These are phyloP conservation scores for Chrysoporthe cubensis DNA, from an alignment of 2,329 filamentous ascomycete species.

Conservation along the genomic window DNA sequence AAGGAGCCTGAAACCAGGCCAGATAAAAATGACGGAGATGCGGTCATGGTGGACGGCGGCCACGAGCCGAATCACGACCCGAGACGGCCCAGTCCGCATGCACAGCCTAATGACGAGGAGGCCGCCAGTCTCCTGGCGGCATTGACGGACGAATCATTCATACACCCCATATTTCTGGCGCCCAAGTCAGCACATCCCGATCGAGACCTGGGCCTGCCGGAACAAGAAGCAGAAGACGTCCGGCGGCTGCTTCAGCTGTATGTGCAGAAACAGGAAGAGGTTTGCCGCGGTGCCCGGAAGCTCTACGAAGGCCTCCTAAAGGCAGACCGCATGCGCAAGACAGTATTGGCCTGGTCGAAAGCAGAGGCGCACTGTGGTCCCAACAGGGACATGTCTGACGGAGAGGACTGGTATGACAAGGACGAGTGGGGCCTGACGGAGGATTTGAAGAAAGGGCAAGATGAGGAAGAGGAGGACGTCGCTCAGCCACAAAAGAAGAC, in stretches of 20 bases:
- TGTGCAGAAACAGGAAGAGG: constrained; percentile 85
- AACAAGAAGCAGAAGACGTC: constrained; percentile 77
- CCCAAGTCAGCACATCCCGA: constrained; percentile 66
- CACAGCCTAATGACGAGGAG: constrained; percentile 20
- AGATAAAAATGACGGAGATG: constrained; percentile 18
- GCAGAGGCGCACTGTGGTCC: constrained; percentile 72
- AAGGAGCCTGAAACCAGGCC: constrained; percentile 19
- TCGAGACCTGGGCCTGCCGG: constrained; percentile 72
- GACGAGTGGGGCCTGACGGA: constrained; percentile 78
- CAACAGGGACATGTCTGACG: constrained; percentile 79
- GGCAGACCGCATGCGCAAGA: constrained; percentile 72
- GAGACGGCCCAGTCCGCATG: constrained; percentile 5
- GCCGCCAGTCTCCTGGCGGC: constrained; percentile 24
- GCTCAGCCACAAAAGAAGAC: constrained; percentile 64
- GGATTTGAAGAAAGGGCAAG: constrained; percentile 79
- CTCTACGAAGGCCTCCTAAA: constrained; percentile 73
- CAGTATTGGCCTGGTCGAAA: constrained; percentile 76
- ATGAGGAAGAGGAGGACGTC: constrained; percentile 79
- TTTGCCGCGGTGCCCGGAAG: constrained; percentile 70
- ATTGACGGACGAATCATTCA: constrained; percentile 50
- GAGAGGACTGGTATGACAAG: constrained; percentile 87
- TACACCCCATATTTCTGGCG: constrained; percentile 76
- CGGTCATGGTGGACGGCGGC: constrained; percentile 20
- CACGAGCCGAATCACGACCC: background rate
- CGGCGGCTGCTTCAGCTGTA: constrained; percentile 74